phyloP scores from a whole-genome alignment of 306 rosid genomes.

The Pterocarpus macrocarpus region DNA sequence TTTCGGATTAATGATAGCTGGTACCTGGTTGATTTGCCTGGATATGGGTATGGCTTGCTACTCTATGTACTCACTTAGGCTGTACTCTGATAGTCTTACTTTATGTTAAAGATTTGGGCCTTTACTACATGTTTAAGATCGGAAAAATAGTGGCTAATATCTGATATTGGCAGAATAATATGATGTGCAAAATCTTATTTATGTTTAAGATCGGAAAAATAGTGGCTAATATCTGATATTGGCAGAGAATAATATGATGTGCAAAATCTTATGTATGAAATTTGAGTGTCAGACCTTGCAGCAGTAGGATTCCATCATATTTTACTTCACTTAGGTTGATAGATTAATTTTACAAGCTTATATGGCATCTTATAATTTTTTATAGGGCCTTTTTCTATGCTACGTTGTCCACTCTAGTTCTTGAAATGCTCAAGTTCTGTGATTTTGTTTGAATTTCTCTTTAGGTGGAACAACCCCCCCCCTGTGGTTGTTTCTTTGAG shows the following conservation, averaged over 20 bases:
- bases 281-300: not conserved
- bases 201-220: slow-evolving; percentile 1
- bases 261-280: slow-evolving; percentile 28
- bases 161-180: slow-evolving; percentile 23
- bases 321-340: slow-evolving; percentile 37
- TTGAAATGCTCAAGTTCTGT: slow-evolving; percentile 28
- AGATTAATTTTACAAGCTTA: not conserved
- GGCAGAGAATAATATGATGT: not conserved
- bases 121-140: not conserved
- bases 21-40: slow-evolving; percentile 98
- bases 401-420: not conserved
- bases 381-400: not conserved
- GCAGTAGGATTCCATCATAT: not conserved
- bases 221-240: slow-evolving; percentile 16
- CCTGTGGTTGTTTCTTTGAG: not conserved
- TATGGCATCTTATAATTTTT: not conserved
- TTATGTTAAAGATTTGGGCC: not conserved
- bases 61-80: slow-evolving; percentile 10
- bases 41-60: slow-evolving; percentile 81
- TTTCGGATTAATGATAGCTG: slow-evolving; percentile 91
- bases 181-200: no score
- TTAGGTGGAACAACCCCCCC: no score
- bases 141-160: not conserved
- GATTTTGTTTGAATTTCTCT: not conserved
- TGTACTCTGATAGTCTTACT: not conserved